Conservation (phyloP, 83 land plant species). For the Thuja plicata region DNA sequence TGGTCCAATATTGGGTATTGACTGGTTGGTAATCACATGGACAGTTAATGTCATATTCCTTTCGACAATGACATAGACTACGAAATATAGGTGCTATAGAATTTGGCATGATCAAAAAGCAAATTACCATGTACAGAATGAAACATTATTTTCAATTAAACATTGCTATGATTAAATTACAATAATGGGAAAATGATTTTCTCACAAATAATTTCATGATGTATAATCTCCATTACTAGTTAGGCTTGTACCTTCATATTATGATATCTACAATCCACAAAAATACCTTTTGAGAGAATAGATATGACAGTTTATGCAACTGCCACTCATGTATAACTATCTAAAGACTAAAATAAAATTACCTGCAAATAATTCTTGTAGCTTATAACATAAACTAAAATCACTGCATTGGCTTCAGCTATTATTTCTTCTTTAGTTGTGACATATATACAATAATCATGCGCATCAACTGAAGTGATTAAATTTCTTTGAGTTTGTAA, state of each 20-base stretch:
- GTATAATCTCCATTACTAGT: background rate
- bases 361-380: too few species aligned
- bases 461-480: background rate
- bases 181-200: background rate
- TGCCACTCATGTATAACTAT: background rate
- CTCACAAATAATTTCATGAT: background rate
- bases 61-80: background rate
- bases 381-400: too few species aligned
- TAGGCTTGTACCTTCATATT: too few species aligned
- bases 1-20: background rate
- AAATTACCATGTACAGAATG: background rate
- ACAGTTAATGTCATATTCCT: too few species aligned
- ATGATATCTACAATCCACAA: background rate
- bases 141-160: background rate
- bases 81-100: background rate
- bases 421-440: background rate
- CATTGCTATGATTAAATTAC: background rate
- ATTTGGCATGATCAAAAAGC: background rate
- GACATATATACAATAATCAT: background rate
- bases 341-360: too few species aligned
- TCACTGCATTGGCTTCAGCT: background rate
- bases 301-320: background rate
- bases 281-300: background rate
- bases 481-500: too few species aligned
- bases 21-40: background rate